These are phyloP conservation scores for Pulveroboletus sp. DNA, from an alignment of 1,284 basidiomycete species.

Conservation along the genomic window DNA sequence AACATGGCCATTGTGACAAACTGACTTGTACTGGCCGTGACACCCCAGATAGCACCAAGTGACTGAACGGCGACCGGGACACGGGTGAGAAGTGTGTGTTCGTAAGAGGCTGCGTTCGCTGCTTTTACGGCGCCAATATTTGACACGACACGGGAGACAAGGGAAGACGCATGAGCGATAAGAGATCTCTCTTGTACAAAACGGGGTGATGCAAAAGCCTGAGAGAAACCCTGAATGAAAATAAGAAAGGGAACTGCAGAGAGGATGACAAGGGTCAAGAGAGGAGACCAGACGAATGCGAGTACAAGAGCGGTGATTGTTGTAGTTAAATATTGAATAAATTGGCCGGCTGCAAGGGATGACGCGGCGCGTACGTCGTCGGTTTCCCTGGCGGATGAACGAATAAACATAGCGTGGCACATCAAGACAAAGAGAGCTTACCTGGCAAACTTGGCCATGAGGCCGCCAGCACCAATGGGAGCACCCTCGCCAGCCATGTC, in stretches of 20 bases:
- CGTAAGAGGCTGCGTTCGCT: slow-evolving; percentile 81
- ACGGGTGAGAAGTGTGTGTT: slow-evolving; percentile 51
- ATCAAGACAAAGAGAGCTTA: slow-evolving; percentile 39
- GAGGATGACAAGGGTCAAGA: slow-evolving; percentile 89
- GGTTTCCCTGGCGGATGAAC: slow-evolving; percentile 68
- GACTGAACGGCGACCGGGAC: slow-evolving; percentile 52
- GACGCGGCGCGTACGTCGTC: slow-evolving; percentile 90
- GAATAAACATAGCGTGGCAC: not conserved
- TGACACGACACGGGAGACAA: slow-evolving; percentile 76
- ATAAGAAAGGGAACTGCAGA: slow-evolving; percentile 85
- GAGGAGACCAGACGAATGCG: slow-evolving; percentile 79
- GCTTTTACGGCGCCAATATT: slow-evolving; percentile 94
- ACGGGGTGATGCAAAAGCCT: slow-evolving; percentile 66
- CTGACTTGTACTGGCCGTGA: slow-evolving; percentile 69
- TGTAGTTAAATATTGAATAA: slow-evolving; percentile 83
- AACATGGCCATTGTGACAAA: slow-evolving; percentile 90
- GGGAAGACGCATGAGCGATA: slow-evolving; percentile 72
- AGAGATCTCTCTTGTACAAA: slow-evolving; percentile 68
- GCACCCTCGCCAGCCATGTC: slow-evolving; percentile 49
- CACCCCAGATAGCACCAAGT: slow-evolving; percentile 76
- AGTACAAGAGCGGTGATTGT: slow-evolving; percentile 79
- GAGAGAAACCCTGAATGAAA: slow-evolving; percentile 74
- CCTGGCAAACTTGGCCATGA: slow-evolving; percentile 94
- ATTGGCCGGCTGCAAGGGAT: slow-evolving; percentile 74
- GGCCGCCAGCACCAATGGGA: slow-evolving; percentile 81